Percentiles rank a stretch among this genome's conserved stretches.
Conservation (phyloP, 768 basidiomycete genomes). For the Saitozyma podzolica region DNA sequence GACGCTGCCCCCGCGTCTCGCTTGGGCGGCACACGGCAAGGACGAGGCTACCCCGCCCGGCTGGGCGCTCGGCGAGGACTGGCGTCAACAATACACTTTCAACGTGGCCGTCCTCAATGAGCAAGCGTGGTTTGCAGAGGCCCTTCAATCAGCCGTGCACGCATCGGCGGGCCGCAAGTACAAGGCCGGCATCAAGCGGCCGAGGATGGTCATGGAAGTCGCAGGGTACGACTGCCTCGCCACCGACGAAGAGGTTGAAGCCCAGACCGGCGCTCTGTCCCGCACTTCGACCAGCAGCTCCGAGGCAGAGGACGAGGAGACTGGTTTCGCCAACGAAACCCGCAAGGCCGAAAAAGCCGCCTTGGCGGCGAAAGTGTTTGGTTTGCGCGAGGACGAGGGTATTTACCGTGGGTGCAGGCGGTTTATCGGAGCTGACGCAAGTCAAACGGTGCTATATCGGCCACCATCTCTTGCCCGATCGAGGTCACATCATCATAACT, state of each 20-base stretch:
- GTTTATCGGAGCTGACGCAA: slow-evolving; percentile 13
- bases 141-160: slow-evolving; percentile 29
- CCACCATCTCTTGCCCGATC: slow-evolving; percentile 35
- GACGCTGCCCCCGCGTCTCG: background rate
- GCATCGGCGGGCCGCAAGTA: slow-evolving; percentile 17
- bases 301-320: slow-evolving; percentile 14
- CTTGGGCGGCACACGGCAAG: background rate
- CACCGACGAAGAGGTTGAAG: slow-evolving; percentile 33
- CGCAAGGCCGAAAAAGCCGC: slow-evolving; percentile 35
- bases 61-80: background rate
- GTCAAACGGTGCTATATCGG: slow-evolving; percentile 51
- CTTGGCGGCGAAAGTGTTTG: slow-evolving; percentile 42
- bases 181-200: slow-evolving; percentile 15
- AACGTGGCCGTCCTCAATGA: slow-evolving; percentile 49
- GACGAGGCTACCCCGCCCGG: background rate
- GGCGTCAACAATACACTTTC: slow-evolving; percentile 25
- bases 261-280: background rate
- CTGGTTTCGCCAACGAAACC: slow-evolving; percentile 8
- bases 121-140: slow-evolving; percentile 38
- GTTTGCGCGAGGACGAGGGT: slow-evolving; percentile 34
- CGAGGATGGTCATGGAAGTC: slow-evolving; percentile 38
- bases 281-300: slow-evolving; percentile 1
- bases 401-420: slow-evolving; percentile 41
- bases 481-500: slow-evolving; percentile 50
- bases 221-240: slow-evolving; percentile 38